These are phyloP conservation scores for Medicago ruthenica DNA, from an alignment of 306 rosid species.

Conservation along the genomic window DNA sequence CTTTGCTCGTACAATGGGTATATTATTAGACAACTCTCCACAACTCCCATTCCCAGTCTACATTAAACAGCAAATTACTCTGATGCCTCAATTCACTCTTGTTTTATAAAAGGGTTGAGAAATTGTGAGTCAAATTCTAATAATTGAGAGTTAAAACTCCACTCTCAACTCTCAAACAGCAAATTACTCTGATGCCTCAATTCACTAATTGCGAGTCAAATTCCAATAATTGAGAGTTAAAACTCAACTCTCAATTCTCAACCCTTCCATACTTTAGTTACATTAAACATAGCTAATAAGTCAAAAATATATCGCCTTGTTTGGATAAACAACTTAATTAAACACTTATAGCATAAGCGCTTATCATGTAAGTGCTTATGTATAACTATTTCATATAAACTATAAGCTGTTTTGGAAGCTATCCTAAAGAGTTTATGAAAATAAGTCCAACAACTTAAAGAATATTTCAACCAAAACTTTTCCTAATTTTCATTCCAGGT, in stretches of 20 bases:
- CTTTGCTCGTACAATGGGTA: neutral
- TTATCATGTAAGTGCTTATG: neutral
- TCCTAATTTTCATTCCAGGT: neutral
- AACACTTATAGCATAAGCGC: neutral
- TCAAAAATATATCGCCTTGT: neutral
- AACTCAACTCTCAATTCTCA: neutral
- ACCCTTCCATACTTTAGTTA: neutral
- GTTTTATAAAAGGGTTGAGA: neutral
- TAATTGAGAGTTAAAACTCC: neutral
- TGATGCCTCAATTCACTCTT: neutral
- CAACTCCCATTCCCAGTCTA: neutral
- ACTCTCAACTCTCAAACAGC: neutral
- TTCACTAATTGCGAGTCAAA: too few species aligned
- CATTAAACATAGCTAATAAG: neutral
- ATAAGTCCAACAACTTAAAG: neutral
- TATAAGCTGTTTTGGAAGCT: too few species aligned
- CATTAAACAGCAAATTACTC: neutral
- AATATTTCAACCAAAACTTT: slow-evolving; percentile 15
- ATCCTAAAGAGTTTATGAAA: too few species aligned
- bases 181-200: too few species aligned
- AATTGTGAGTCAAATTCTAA: neutral
- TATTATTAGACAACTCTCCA: neutral
- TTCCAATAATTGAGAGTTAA: neutral
- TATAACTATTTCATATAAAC: neutral
- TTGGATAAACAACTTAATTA: too few species aligned